These are phyloP conservation scores for Penicillium hordei DNA, from an alignment of 2,329 filamentous ascomycete species.

Conservation along the genomic window DNA sequence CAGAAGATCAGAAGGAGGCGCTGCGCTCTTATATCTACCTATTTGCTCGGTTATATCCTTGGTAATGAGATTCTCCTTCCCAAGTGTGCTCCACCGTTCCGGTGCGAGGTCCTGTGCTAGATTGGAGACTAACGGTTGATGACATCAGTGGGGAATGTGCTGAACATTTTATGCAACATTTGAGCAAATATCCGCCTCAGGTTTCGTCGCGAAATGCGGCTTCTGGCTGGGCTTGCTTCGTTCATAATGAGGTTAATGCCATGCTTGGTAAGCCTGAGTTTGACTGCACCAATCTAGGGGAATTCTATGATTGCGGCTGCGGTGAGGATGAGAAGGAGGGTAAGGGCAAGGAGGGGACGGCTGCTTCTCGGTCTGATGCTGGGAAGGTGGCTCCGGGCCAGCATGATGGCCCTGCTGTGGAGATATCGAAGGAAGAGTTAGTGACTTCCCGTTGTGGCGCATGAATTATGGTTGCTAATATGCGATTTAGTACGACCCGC, in stretches of 20 bases:
- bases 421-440: slow-evolving; percentile 40
- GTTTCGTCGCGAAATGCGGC: slow-evolving; percentile 61
- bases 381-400: slow-evolving; percentile 4
- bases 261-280: slow-evolving; percentile 61
- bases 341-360: slow-evolving; percentile 12
- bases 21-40: slow-evolving; percentile 62
- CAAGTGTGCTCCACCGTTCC: not conserved
- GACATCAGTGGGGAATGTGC: slow-evolving; percentile 61
- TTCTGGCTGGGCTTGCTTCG: slow-evolving; percentile 66
- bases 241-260: slow-evolving; percentile 66
- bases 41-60: slow-evolving; percentile 65
- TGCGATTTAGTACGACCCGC: slow-evolving; percentile 26
- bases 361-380: slow-evolving; percentile 10
- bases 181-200: slow-evolving; percentile 64
- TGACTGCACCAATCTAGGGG: slow-evolving; percentile 64
- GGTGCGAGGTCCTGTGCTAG: not conserved
- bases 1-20: slow-evolving; percentile 59
- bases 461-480: slow-evolving; percentile 15
- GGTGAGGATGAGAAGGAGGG: slow-evolving; percentile 53
- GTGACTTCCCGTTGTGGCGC: slow-evolving; percentile 15
- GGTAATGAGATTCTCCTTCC: slow-evolving; percentile 39
- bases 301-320: slow-evolving; percentile 68
- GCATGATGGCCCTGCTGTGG: slow-evolving; percentile 29
- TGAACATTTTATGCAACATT: slow-evolving; percentile 60
- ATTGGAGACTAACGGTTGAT: slow-evolving; percentile 12